These are phyloP conservation scores for Yueomyces sinensis DNA, from an alignment of 805 yeast genomes.

Conservation along the genomic window DNA sequence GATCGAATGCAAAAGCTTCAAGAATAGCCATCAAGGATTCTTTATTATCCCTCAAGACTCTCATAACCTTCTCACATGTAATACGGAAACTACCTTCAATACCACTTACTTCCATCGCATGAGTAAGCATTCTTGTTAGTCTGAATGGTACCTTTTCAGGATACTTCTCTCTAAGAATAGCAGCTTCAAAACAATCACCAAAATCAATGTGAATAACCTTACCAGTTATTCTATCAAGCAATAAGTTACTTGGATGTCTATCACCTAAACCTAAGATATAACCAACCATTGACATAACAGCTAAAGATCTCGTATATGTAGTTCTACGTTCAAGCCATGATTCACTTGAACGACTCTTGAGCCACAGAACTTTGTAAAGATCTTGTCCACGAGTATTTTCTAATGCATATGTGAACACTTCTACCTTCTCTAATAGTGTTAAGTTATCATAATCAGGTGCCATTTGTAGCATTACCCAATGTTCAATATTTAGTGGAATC, in stretches of 20 bases:
- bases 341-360: constrained; percentile 89
- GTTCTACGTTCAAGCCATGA: constrained; percentile 97
- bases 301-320: constrained; percentile 87
- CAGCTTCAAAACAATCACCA: constrained; percentile 99
- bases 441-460: constrained; percentile 88
- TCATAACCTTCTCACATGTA: constrained; percentile 95
- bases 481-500: constrained; percentile 82
- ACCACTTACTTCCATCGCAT: constrained; percentile 98
- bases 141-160: constrained; percentile 98
- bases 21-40: constrained; percentile 96
- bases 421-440: constrained; percentile 84
- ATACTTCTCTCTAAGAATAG: constrained; percentile 87
- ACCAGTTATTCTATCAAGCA: constrained; percentile 91
- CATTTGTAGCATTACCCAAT: constrained; percentile 92
- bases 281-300: constrained; percentile 99
- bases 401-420: constrained; percentile 89
- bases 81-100: constrained; percentile 95
- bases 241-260: constrained; percentile 91
- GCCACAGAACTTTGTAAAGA: constrained; percentile 88
- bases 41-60: constrained; percentile 81
- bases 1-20: constrained; percentile 98
- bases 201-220: constrained; percentile 95
- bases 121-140: constrained; percentile 89
- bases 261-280: constrained; percentile 95
- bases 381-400: constrained; percentile 96